Conservation (phyloP, 331 rosid genomes). For the Malus hybrid region DNA sequence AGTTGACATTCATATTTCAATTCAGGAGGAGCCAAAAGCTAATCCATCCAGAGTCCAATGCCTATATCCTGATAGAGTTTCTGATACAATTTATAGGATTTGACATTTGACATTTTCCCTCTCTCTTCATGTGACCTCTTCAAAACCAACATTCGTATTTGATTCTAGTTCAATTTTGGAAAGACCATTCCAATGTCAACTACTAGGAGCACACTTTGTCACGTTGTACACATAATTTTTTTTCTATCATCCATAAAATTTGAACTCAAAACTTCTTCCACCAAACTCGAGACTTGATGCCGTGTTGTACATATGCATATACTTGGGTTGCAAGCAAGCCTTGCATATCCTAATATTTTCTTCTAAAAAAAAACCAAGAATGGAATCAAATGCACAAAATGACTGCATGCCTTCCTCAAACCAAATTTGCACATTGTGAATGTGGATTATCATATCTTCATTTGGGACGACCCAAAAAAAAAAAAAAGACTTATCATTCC, state of each 20-base stretch:
- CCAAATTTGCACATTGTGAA: neutral
- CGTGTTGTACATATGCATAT: too few relatives aligned
- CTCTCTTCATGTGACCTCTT: neutral
- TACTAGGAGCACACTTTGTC: neutral
- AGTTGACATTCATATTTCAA: neutral
- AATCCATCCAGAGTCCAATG: neutral
- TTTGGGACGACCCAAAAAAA: neutral
- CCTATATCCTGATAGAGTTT: neutral
- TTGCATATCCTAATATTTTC: too few relatives aligned
- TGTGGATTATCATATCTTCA: neutral
- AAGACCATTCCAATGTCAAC: neutral
- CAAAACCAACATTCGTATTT: neutral
- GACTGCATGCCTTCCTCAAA: too few relatives aligned
- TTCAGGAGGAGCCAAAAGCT: neutral
- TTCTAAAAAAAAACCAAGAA: too few relatives aligned
- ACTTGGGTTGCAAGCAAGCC: too few relatives aligned
- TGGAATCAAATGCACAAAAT: too few relatives aligned
- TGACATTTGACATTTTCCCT: neutral
- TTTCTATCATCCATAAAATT: too few relatives aligned
- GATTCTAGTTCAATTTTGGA: neutral
- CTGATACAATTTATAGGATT: neutral
- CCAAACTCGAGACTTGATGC: too few relatives aligned
- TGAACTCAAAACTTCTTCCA: too few relatives aligned
- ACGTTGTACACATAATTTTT: too few relatives aligned
- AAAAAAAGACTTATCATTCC: neutral